Evolutionary conservation across 768 basidiomycete species (phyloP).

Genomic region (Tylopilus balloui): DNA sequence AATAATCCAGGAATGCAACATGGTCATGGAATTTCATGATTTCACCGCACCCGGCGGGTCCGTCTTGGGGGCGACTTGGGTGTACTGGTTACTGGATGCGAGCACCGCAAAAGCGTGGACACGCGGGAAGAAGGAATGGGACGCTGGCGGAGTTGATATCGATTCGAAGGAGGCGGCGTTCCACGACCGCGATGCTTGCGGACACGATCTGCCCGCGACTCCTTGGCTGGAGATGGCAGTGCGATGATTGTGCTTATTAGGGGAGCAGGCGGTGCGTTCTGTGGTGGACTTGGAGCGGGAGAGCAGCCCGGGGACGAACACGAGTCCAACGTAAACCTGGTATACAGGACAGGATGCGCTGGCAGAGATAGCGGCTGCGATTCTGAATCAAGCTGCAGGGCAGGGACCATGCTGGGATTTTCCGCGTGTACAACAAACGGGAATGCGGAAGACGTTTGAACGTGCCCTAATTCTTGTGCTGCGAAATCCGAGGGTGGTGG

Average conservation of each 20-base stretch:
- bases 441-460: constrained; percentile 44
- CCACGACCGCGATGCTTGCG: constrained; percentile 12
- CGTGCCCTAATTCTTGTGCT: constrained; percentile 44
- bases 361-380: constrained; percentile 26
- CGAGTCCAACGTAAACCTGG: constrained; percentile 34
- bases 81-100: constrained; percentile 11
- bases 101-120: constrained; percentile 16
- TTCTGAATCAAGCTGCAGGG: constrained; percentile 36
- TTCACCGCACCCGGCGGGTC: constrained; percentile 13
- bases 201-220: neutral
- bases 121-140: constrained; percentile 17
- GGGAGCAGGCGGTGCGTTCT: constrained; percentile 6
- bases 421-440: constrained; percentile 29
- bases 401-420: constrained; percentile 31
- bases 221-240: constrained; percentile 8
- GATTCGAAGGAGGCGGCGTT: constrained; percentile 13
- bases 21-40: neutral
- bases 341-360: constrained; percentile 37
- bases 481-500: constrained; percentile 23
- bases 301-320: constrained; percentile 4
- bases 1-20: constrained; percentile 24
- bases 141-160: constrained; percentile 31
- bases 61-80: constrained; percentile 15
- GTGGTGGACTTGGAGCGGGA: constrained; percentile 5
- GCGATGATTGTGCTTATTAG: constrained; percentile 6